phyloP scores from a whole-genome alignment of 1,284 basidiomycete species.

The Cryptococcus maquisensis region DNA sequence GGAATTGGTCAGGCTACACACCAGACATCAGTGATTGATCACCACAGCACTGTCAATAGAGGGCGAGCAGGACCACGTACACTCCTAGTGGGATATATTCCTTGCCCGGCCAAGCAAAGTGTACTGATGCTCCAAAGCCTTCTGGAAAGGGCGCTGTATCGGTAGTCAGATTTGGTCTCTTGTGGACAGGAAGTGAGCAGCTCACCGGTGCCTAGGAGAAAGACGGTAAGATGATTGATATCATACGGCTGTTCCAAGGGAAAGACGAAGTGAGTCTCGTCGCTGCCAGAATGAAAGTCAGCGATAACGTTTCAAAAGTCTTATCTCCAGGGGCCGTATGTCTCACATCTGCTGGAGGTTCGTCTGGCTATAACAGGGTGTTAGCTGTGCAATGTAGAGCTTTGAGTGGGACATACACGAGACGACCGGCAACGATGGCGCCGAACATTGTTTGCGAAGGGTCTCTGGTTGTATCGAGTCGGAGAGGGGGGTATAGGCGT shows the following conservation, averaged over 20 bases:
- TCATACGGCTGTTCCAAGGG: constrained; percentile 68
- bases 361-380: constrained; percentile 36
- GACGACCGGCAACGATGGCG: constrained; percentile 46
- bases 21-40: neutral
- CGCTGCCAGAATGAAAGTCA: constrained; percentile 19
- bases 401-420: constrained; percentile 29
- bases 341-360: constrained; percentile 47
- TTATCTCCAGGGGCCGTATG: neutral
- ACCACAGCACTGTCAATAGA: neutral
- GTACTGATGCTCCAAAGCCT: constrained; percentile 82
- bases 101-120: constrained; percentile 83
- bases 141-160: constrained; percentile 72
- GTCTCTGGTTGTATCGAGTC: too few relatives aligned
- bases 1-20: constrained; percentile 72
- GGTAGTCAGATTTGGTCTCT: neutral
- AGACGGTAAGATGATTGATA: constrained; percentile 87
- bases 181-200: constrained; percentile 7
- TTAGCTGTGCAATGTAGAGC: neutral
- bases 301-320: neutral
- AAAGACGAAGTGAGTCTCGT: constrained; percentile 81
- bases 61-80: constrained; percentile 53
- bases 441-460: constrained; percentile 42
- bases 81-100: constrained; percentile 84
- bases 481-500: neutral
- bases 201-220: constrained; percentile 74